phyloP scores from a whole-genome alignment of 768 basidiomycete species.

The Mycena galopus region DNA sequence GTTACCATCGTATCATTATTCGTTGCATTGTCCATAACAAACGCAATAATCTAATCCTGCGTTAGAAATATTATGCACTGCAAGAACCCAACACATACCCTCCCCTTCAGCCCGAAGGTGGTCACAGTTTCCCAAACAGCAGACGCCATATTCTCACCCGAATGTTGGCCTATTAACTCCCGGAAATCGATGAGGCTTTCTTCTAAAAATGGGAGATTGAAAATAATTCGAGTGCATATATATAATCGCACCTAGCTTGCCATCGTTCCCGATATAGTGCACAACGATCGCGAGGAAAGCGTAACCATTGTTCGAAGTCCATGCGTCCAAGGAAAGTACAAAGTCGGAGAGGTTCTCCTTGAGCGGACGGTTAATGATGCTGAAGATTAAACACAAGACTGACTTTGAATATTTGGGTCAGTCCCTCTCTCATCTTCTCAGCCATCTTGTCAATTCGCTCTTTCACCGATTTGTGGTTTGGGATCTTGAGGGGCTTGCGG shows the following conservation, averaged over 20 bases:
- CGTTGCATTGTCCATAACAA: background rate
- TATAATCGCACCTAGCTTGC: background rate
- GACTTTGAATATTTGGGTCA: background rate
- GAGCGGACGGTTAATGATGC: background rate
- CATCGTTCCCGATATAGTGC: background rate
- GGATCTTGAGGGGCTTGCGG: background rate
- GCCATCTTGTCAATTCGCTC: background rate
- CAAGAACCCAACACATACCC: background rate
- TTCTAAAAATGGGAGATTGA: background rate
- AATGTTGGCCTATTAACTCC: background rate
- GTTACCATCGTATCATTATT: background rate
- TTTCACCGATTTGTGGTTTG: background rate
- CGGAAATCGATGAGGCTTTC: background rate
- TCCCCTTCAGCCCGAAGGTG: background rate
- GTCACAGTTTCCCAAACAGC: background rate
- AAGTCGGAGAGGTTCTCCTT: background rate
- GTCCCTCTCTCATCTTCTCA: background rate
- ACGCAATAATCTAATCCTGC: background rate
- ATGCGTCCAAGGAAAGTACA: background rate
- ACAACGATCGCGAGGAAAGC: background rate
- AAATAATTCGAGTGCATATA: too few relatives aligned
- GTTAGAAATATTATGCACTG: background rate
- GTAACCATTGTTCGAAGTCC: background rate
- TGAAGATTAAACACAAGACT: background rate
- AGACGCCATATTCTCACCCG: background rate